Evolutionary conservation across 75 land plant genomes (phyloP).

Genomic region (Picea sitchensis): DNA sequence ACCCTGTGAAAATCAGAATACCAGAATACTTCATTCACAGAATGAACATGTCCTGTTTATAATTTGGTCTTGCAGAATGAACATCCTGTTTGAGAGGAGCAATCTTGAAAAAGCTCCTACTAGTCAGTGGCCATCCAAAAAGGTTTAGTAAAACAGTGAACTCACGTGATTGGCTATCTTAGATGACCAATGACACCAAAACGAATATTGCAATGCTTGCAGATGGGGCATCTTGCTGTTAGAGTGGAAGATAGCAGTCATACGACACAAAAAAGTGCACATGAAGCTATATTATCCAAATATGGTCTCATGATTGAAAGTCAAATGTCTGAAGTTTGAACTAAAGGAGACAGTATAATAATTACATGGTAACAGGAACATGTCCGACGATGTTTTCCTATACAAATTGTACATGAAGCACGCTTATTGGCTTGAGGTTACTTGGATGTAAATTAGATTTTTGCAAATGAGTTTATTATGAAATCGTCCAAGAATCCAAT

Average conservation of each 20-base stretch:
- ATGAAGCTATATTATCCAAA: not conserved
- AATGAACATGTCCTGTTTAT: too few species aligned
- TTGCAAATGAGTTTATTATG: not conserved
- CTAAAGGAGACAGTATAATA: not conserved
- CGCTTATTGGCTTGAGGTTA: not conserved
- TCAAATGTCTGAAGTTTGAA: not conserved
- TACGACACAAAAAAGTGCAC: not conserved
- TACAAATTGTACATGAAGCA: not conserved
- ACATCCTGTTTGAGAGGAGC: not conserved
- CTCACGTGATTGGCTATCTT: not conserved
- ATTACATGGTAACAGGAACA: not conserved
- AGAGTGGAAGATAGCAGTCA: not conserved
- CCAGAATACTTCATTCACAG: too few species aligned
- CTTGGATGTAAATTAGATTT: not conserved
- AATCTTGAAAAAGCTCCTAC: not conserved
- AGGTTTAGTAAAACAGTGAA: not conserved
- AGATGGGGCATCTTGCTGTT: not conserved
- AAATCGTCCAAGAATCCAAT: not conserved
- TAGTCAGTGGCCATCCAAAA: not conserved
- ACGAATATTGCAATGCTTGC: not conserved
- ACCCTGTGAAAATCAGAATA: too few species aligned
- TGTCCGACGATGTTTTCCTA: not conserved
- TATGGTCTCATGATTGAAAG: not conserved
- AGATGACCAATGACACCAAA: not conserved
- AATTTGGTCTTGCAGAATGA: too few species aligned